Percentiles rank a stretch among this genome's conserved stretches.
Conservation (phyloP, 2,329 filamentous ascomycete genomes). For the Drechslerella coelobrocha region DNA sequence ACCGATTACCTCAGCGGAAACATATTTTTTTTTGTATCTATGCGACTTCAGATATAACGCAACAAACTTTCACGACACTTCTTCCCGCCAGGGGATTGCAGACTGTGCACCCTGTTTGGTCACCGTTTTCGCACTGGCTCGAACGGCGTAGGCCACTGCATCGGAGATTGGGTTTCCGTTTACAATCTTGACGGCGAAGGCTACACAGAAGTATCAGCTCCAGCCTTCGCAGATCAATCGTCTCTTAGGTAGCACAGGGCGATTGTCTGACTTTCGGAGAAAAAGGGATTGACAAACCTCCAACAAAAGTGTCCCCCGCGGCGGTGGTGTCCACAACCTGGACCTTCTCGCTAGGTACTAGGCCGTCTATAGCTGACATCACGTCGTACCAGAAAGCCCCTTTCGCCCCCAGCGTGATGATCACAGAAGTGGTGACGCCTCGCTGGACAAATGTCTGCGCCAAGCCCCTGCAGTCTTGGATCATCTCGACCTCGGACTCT, state of each 20-base stretch:
- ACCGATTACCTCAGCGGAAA: too few relatives aligned
- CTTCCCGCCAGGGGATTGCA: slow-evolving; percentile 71
- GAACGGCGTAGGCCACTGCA: slow-evolving; percentile 68
- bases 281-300: slow-evolving; percentile 57
- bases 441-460: slow-evolving; percentile 68
- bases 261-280: neutral
- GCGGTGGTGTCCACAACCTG: slow-evolving; percentile 90
- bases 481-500: slow-evolving; percentile 19
- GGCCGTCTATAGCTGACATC: slow-evolving; percentile 61
- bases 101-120: slow-evolving; percentile 70
- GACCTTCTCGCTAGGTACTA: slow-evolving; percentile 71
- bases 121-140: slow-evolving; percentile 71
- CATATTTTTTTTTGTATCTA: too few relatives aligned
- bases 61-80: too few relatives aligned
- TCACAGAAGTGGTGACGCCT: slow-evolving; percentile 73
- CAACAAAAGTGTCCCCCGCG: slow-evolving; percentile 93
- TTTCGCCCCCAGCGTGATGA: slow-evolving; percentile 82
- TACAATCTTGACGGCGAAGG: slow-evolving; percentile 78
- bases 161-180: slow-evolving; percentile 64
- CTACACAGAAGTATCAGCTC: slow-evolving; percentile 55
- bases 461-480: slow-evolving; percentile 22
- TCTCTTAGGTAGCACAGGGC: too few relatives aligned
- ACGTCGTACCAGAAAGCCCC: slow-evolving; percentile 73
- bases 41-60: too few relatives aligned
- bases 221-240: neutral